Evolutionary conservation across 345 rosid species (phyloP).

Genomic region (Eucalyptus urophylla): DNA sequence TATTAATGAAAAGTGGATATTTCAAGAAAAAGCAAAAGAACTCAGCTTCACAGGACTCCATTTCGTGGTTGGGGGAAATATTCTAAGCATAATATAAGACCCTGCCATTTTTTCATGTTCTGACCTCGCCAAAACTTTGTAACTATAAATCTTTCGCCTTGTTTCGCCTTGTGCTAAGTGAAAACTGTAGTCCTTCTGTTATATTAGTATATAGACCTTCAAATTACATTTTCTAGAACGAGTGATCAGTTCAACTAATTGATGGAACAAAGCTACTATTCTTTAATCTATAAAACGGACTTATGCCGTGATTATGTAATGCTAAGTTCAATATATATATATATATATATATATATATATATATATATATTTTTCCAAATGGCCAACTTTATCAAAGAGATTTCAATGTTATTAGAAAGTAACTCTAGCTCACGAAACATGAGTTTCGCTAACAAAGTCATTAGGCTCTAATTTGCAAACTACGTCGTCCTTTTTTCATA

Average conservation of each 20-base stretch:
- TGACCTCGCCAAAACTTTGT: too few species aligned
- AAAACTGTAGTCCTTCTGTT: neutral
- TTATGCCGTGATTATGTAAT: neutral
- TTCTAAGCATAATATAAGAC: neutral
- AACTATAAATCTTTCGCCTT: neutral
- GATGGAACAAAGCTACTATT: neutral
- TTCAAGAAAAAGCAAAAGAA: too few species aligned
- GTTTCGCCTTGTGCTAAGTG: neutral
- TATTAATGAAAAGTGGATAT: too few species aligned
- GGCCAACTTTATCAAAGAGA: too few species aligned
- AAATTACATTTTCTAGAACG: neutral
- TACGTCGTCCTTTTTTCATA: accelerated
- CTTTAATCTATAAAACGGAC: too few species aligned
- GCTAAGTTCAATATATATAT: too few species aligned
- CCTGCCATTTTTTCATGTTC: too few species aligned
- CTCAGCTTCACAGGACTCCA: neutral
- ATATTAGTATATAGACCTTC: neutral
- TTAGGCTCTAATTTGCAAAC: neutral
- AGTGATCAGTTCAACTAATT: neutral
- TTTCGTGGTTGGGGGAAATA: neutral
- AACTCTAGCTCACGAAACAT: neutral
- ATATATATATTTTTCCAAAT: too few species aligned
- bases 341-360: too few species aligned
- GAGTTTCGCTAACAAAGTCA: neutral
- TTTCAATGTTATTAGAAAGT: too few species aligned